These are phyloP conservation scores for Metschnikowia sp. DNA, from an alignment of 805 yeast species.

Conservation along the genomic window DNA sequence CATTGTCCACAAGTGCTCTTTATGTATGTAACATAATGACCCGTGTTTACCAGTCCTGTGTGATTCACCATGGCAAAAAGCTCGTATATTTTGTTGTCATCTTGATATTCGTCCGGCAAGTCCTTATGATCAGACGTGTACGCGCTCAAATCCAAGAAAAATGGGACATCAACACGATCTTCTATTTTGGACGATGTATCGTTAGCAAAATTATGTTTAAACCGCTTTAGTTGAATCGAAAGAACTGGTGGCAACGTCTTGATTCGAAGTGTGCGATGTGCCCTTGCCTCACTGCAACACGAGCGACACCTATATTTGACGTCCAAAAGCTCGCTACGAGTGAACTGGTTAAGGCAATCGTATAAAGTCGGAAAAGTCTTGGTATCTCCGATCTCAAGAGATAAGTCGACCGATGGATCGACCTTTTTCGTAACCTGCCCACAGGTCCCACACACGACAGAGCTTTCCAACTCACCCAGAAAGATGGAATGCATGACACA, in stretches of 20 bases:
- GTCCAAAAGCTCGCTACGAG: slow-evolving; percentile 73
- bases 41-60: slow-evolving; percentile 90
- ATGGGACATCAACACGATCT: slow-evolving; percentile 67
- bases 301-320: slow-evolving; percentile 64
- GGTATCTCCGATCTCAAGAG: slow-evolving; percentile 59
- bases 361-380: slow-evolving; percentile 37
- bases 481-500: slow-evolving; percentile 84
- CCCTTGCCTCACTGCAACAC: slow-evolving; percentile 62
- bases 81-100: slow-evolving; percentile 56
- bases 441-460: slow-evolving; percentile 73
- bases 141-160: slow-evolving; percentile 65
- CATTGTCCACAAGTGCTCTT: slow-evolving; percentile 74
- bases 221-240: slow-evolving; percentile 80
- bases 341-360: slow-evolving; percentile 73
- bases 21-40: slow-evolving; percentile 83
- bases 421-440: slow-evolving; percentile 59
- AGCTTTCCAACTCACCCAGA: slow-evolving; percentile 77
- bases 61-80: slow-evolving; percentile 85
- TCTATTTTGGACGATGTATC: slow-evolving; percentile 68
- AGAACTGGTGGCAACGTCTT: slow-evolving; percentile 72
- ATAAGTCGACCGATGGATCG: slow-evolving; percentile 88
- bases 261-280: slow-evolving; percentile 66
- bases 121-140: slow-evolving; percentile 36
- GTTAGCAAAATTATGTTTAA: slow-evolving; percentile 53
- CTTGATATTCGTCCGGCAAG: slow-evolving; percentile 17